Percentiles rank a stretch among this genome's conserved stretches.
Conservation (phyloP, 352 stramenopile species). For the Phytophthora fragariaefolia region DNA sequence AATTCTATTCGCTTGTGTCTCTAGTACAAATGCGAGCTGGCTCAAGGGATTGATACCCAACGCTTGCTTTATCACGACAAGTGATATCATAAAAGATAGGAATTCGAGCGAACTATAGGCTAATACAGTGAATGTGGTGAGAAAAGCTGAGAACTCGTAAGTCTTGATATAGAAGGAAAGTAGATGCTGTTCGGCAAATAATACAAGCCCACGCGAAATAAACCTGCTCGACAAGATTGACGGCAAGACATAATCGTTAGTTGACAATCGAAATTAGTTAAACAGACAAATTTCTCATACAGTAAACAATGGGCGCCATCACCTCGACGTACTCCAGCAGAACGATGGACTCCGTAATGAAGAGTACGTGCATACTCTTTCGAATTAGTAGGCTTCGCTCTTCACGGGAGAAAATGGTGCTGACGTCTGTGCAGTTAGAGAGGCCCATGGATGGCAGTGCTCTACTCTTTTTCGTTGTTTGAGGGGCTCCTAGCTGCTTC, state of each 20-base stretch:
- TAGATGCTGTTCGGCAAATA: not conserved
- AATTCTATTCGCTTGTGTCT: not conserved
- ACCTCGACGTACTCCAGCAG: not conserved
- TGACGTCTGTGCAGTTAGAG: not conserved
- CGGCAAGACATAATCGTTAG: not conserved
- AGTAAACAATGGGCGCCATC: not conserved
- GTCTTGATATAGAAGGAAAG: not conserved
- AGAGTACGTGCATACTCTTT: not conserved
- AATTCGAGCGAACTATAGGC: not conserved
- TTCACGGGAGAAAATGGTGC: not conserved
- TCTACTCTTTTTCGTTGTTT: not conserved
- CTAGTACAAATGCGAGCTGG: not conserved
- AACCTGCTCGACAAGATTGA: not conserved
- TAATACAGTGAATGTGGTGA: not conserved
- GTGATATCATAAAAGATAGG: not conserved
- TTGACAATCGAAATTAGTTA: not conserved
- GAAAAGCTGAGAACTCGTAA: not conserved
- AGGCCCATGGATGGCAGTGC: not conserved
- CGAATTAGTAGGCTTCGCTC: not conserved
- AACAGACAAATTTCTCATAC: not conserved
- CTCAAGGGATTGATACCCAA: not conserved
- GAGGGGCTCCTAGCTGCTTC: not conserved
- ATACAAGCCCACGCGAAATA: not conserved
- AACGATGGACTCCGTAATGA: not conserved
- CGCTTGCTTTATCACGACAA: not conserved